phyloP scores from a whole-genome alignment of 2,329 filamentous ascomycete species.

The Gnomoniopsis sp. region DNA sequence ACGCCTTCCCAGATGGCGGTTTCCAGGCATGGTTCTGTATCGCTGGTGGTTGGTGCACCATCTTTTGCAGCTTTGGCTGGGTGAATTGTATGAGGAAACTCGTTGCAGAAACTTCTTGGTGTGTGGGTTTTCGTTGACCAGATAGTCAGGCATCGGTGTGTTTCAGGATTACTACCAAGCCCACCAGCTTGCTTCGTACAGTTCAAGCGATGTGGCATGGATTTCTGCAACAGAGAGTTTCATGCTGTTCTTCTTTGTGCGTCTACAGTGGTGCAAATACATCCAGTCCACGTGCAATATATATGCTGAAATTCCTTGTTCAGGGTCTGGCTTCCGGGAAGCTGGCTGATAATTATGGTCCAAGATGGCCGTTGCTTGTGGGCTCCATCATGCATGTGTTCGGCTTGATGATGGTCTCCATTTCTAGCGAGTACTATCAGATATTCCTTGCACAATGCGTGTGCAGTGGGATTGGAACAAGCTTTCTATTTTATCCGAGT shows the following conservation, averaged over 20 bases:
- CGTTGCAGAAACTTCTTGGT: no score
- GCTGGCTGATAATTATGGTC: conserved; percentile 56
- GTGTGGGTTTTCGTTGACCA: no score
- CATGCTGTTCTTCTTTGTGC: conserved; percentile 44
- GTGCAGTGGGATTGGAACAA: conserved; percentile 29
- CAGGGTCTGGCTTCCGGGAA: conserved; percentile 36
- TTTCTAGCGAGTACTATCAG: conserved; percentile 39
- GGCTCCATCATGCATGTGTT: conserved; percentile 54
- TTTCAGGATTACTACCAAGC: conserved; percentile 55
- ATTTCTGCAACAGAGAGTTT: conserved; percentile 52
- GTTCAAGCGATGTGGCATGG: conserved; percentile 51
- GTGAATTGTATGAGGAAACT: no score
- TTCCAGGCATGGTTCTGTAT: conserved; percentile 48
- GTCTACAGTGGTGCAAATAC: no score
- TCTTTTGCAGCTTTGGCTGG: conserved; percentile 37
- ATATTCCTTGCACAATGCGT: conserved; percentile 36
- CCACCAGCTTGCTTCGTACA: conserved; percentile 43
- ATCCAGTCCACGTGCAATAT: no score
- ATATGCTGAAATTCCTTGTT: no score
- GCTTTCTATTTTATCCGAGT: conserved; percentile 33
- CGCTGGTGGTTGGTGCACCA: conserved; percentile 29
- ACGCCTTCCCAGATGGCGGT: conserved; percentile 52
- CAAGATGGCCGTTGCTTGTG: conserved; percentile 47
- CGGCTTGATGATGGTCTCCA: conserved; percentile 58
- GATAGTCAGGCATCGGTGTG: conserved; percentile 46